Evolutionary conservation across 1,284 basidiomycete species (phyloP).

Genomic region (Apiotrichum brassicae): DNA sequence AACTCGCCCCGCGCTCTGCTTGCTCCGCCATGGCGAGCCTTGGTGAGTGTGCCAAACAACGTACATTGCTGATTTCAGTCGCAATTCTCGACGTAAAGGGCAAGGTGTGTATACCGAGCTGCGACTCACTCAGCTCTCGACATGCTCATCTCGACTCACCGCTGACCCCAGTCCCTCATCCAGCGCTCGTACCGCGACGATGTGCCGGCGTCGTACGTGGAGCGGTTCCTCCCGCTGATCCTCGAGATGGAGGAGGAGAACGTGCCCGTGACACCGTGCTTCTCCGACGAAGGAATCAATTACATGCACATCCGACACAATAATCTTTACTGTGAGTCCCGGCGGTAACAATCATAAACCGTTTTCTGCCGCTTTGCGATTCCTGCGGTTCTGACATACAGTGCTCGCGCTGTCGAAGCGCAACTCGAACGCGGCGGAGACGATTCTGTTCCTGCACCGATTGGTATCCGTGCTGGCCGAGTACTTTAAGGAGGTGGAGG

Average conservation of each 20-base stretch:
- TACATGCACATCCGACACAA: constrained; percentile 99
- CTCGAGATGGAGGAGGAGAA: constrained; percentile 98
- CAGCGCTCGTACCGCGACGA: constrained; percentile 98
- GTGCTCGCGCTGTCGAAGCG: constrained; percentile 93
- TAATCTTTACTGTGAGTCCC: constrained; percentile 81
- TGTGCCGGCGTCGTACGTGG: constrained; percentile 79
- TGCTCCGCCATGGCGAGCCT: constrained; percentile 32
- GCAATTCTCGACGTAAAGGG: constrained; percentile 98
- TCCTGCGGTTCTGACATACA: too few relatives aligned
- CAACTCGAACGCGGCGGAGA: constrained; percentile 93
- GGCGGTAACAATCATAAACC: too few relatives aligned
- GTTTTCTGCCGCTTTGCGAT: too few relatives aligned
- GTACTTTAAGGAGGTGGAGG: constrained; percentile 99
- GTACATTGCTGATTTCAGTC: constrained; percentile 47
- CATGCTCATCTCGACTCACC: not conserved
- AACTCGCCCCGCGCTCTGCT: not conserved
- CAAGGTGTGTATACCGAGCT: constrained; percentile 45
- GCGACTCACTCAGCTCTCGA: not conserved
- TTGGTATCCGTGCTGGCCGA: constrained; percentile 73
- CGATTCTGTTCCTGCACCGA: constrained; percentile 94
- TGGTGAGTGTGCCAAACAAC: constrained; percentile 15
- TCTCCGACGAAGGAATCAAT: constrained; percentile 88
- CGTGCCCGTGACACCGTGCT: constrained; percentile 88
- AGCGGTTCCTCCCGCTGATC: constrained; percentile 88
- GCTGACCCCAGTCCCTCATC: constrained; percentile 67